phyloP scores from a whole-genome alignment of 2,329 filamentous ascomycete genomes.

The Ascochyta clinopodiicola region DNA sequence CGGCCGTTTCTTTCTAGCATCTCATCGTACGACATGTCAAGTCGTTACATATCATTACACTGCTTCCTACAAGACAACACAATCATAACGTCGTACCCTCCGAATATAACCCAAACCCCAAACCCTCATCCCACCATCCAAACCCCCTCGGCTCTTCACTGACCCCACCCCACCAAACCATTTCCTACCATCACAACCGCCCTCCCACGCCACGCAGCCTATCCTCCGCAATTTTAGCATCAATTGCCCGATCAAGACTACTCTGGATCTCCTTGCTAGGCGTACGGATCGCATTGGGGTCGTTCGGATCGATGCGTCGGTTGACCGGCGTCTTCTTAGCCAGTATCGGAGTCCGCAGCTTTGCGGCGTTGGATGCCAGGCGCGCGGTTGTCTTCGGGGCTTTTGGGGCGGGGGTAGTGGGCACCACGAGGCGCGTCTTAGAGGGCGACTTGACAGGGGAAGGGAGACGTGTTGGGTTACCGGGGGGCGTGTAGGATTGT shows the following conservation, averaged over 20 bases:
- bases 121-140: too few relatives aligned
- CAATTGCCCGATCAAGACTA: conserved; percentile 33
- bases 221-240: conserved; percentile 34
- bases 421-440: conserved; percentile 2
- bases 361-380: neutral
- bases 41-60: too few relatives aligned
- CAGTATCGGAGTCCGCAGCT: neutral
- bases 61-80: too few relatives aligned
- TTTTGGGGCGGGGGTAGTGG: neutral
- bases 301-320: neutral
- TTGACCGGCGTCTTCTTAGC: neutral
- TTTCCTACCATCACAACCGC: too few relatives aligned
- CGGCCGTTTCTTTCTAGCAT: too few relatives aligned
- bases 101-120: too few relatives aligned
- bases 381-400: neutral
- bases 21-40: too few relatives aligned
- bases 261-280: conserved; percentile 32
- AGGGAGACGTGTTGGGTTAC: conserved; percentile 16
- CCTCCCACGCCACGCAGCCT: too few relatives aligned
- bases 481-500: conserved; percentile 15
- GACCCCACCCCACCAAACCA: too few relatives aligned
- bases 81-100: too few relatives aligned
- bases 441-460: conserved; percentile 3
- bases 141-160: too few relatives aligned
- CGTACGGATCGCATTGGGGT: conserved; percentile 26